Evolutionary conservation across 1,139 yeast genomes (phyloP).

Genomic region (Yamadazyma buinensis): DNA sequence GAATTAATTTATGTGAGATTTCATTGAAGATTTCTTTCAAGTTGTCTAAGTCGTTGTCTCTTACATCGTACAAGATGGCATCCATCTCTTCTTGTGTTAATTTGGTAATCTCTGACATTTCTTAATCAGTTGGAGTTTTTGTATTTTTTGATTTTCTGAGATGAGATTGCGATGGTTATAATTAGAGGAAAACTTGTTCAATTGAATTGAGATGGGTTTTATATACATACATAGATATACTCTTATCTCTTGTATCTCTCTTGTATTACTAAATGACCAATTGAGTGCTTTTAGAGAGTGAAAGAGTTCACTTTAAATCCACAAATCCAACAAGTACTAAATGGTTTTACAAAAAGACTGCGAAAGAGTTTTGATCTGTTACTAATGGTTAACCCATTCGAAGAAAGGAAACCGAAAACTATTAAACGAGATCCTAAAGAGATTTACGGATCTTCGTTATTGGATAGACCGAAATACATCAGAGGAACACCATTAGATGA

Average conservation of each 20-base stretch:
- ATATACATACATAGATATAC: too few species aligned
- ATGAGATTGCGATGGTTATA: too few species aligned
- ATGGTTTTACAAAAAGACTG: not conserved
- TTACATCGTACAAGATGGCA: constrained; percentile 74
- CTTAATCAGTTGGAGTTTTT: not conserved
- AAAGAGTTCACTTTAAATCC: too few species aligned
- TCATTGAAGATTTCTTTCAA: constrained; percentile 65
- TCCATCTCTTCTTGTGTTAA: constrained; percentile 76
- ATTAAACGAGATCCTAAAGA: constrained; percentile 32
- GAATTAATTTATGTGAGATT: constrained; percentile 48
- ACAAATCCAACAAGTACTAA: too few species aligned
- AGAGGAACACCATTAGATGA: constrained; percentile 35
- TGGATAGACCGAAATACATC: constrained; percentile 29
- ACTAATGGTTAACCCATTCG: constrained; percentile 28
- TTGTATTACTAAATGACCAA: too few species aligned
- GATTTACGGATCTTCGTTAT: constrained; percentile 29
- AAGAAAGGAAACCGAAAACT: constrained; percentile 24
- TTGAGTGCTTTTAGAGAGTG: too few species aligned
- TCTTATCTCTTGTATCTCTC: too few species aligned
- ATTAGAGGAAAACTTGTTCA: too few species aligned
- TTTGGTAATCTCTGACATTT: constrained; percentile 16
- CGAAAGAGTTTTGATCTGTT: not conserved
- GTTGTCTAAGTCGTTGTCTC: constrained; percentile 81
- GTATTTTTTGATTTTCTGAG: too few species aligned
- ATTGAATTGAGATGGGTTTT: not conserved